phyloP scores from a whole-genome alignment of 75 land plant species.

The Cupressus sempervirens region DNA sequence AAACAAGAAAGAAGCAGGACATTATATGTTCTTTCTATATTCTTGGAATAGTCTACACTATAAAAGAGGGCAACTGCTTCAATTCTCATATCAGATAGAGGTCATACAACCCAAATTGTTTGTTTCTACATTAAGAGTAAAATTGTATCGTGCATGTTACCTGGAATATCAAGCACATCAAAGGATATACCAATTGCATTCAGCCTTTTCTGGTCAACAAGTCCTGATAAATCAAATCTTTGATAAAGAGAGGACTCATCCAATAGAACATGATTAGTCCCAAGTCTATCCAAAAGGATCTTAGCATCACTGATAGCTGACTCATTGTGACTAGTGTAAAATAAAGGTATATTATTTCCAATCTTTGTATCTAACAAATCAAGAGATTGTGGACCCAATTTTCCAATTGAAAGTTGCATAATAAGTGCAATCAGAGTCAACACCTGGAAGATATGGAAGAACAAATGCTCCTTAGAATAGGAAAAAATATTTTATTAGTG shows the following conservation, averaged over 20 bases:
- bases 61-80: too few relatives aligned
- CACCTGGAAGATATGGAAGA: slow-evolving; percentile 15
- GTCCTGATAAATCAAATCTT: slow-evolving; percentile 13
- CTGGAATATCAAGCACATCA: slow-evolving; percentile 28
- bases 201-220: background rate
- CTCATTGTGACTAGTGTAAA: slow-evolving; percentile 17
- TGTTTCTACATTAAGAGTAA: background rate
- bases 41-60: too few relatives aligned
- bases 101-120: too few relatives aligned
- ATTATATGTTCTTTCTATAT: too few relatives aligned
- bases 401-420: slow-evolving; percentile 20
- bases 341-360: slow-evolving; percentile 19
- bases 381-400: background rate
- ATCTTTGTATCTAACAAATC: slow-evolving; percentile 12
- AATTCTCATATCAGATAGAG: too few relatives aligned
- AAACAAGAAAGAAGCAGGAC: too few relatives aligned
- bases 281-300: slow-evolving; percentile 18
- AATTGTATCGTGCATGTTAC: slow-evolving; percentile 8
- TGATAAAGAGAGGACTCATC: slow-evolving; percentile 22
- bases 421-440: slow-evolving; percentile 20
- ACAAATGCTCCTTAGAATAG: background rate
- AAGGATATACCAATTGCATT: slow-evolving; percentile 23
- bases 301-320: slow-evolving; percentile 7
- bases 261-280: slow-evolving; percentile 24
- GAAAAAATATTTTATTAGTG: background rate